Evolutionary conservation across 768 basidiomycete species (phyloP), one percentile per base, ranked within the genome.

Genomic region (Suillus subluteus): DNA sequence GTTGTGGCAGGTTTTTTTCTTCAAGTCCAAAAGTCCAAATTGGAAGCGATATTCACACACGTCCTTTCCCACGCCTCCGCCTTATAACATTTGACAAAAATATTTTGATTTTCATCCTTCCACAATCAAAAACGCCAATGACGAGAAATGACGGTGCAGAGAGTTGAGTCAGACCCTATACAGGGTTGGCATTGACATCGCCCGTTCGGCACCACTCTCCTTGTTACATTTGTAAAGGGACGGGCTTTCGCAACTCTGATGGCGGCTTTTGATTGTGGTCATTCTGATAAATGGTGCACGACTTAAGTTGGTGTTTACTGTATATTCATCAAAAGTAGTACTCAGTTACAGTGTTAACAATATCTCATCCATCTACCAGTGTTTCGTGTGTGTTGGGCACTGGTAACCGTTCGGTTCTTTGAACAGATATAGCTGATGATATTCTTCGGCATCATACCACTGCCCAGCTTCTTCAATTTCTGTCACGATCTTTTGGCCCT

Each of bases 361-460:
- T 26, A 26, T 50, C 5, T 26, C 23, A 12, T 65, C n/a, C 3
- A 37, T n/a, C 46, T 77, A 95, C 95, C 95, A 97, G 73, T 94
- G 89, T 56, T 96, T 80, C 46, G 80, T 83, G 78, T 97, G 96
- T 3, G 91, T 95, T 0, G 96, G 90, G 79, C 96, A 98, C 72
- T 96, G 93, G 75, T 98, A 98, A 11, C 96, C 97, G 13, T 73
- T 73, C 0, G 96, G 94, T 75, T 98, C 94, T 23, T 91, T 80
- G 88, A 89, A 64, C 88, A 81, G 76, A 73, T 94, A 95, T 38
- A 91, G 81, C 70, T 95, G 94, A 78, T 95, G 92, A 72, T 95
- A 94, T 4, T 90, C 86, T 76, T 94, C 92, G 0, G 91, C 92
- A 65, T 91, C 82, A 79, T 87, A 96, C 96, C 96, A 99, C 44